Evolutionary conservation across 768 basidiomycete genomes (phyloP).

Genomic region (Pleurotus eryngii): DNA sequence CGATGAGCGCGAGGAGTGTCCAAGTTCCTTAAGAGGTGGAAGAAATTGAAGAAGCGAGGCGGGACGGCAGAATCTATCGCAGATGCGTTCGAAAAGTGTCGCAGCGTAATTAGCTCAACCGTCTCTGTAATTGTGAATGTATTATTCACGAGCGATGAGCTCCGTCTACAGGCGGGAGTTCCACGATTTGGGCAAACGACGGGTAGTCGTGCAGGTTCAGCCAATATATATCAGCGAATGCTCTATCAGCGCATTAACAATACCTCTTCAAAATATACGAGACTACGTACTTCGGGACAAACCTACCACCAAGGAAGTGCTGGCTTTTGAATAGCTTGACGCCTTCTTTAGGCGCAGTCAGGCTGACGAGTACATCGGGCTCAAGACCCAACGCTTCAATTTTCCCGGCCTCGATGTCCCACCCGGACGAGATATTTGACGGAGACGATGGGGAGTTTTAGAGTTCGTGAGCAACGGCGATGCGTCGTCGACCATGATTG

Average conservation of each 20-base stretch:
- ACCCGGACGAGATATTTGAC: conserved; percentile 98
- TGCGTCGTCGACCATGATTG: conserved; percentile 49
- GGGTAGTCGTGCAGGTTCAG: conserved; percentile 84
- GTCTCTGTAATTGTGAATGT: not conserved
- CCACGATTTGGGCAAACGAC: conserved; percentile 80
- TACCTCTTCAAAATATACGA: not conserved
- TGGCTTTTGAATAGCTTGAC: conserved; percentile 71
- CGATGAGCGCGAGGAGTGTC: conserved; percentile 14
- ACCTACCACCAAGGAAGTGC: conserved; percentile 94
- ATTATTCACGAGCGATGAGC: not conserved
- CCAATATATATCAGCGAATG: conserved; percentile 66
- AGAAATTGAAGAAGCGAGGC: conserved; percentile 20
- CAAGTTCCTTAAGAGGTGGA: conserved; percentile 27
- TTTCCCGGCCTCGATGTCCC: conserved; percentile 87
- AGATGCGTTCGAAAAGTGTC: conserved; percentile 13
- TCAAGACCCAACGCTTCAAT: conserved; percentile 52
- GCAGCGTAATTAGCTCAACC: not conserved
- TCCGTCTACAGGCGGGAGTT: conserved; percentile 41
- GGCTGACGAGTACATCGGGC: conserved; percentile 79
- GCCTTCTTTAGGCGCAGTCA: conserved; percentile 94
- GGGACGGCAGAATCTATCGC: conserved; percentile 19
- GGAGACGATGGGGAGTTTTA: conserved; percentile 77
- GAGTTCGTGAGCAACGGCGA: conserved; percentile 64
- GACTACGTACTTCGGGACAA: conserved; percentile 74
- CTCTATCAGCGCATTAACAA: conserved; percentile 33